Conservation (phyloP, 495 filamentous ascomycete genomes). For the Penicillium pulvis region DNA sequence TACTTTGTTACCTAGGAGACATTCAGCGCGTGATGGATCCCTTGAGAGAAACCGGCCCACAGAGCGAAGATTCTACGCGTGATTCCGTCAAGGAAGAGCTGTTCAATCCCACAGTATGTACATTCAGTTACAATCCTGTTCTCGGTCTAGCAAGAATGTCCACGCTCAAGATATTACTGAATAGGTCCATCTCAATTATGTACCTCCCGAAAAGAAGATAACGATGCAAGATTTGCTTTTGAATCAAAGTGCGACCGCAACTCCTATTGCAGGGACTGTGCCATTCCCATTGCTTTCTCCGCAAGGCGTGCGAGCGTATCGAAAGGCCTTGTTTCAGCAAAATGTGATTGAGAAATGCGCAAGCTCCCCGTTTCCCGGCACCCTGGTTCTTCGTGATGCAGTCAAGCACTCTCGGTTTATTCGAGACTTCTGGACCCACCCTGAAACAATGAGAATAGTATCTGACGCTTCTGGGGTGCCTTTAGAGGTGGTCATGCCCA, state of each 20-base stretch:
- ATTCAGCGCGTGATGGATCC: not conserved
- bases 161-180: not conserved
- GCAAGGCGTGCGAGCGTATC: constrained; percentile 25
- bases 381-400: constrained; percentile 33
- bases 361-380: constrained; percentile 19
- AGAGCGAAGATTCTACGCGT: too few relatives aligned
- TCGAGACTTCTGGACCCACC: constrained; percentile 32
- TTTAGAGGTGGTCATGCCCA: constrained; percentile 32
- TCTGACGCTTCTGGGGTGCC: constrained; percentile 29
- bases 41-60: not conserved
- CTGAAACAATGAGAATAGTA: constrained; percentile 30
- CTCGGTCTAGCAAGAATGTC: not conserved
- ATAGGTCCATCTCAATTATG: constrained; percentile 25
- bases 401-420: constrained; percentile 33
- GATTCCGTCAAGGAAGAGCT: not conserved
- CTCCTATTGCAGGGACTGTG: constrained; percentile 24
- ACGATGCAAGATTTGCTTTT: constrained; percentile 23
- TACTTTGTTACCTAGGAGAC: not conserved
- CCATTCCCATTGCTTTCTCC: constrained; percentile 24
- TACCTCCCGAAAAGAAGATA: constrained; percentile 18
- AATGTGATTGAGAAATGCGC: constrained; percentile 24
- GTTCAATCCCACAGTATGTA: not conserved
- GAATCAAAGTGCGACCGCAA: constrained; percentile 9
- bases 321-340: constrained; percentile 20
- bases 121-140: not conserved